A percentile compares a stretch with the other conserved stretches of the same genome.
phyloP scores from a whole-genome alignment of 108 stramenopile genomes.

The Nitzschia putrida region DNA sequence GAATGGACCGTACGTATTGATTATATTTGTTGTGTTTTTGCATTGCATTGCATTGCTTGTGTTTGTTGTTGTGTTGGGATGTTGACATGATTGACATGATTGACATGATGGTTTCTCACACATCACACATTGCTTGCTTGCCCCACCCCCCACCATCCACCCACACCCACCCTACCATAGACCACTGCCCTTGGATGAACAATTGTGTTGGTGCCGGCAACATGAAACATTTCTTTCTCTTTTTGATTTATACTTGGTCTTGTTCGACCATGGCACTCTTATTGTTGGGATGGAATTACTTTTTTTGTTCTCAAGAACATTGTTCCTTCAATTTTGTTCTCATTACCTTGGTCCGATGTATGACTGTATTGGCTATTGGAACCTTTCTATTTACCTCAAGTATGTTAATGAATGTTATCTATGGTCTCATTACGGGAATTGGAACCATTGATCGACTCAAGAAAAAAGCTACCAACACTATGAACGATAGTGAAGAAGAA shows the following conservation, averaged over 20 bases:
- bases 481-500: slow-evolving; percentile 72
- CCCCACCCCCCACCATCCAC: background rate
- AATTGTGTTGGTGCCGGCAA: slow-evolving; percentile 95
- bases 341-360: slow-evolving; percentile 78
- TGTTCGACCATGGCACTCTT: slow-evolving; percentile 78
- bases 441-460: slow-evolving; percentile 92
- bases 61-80: background rate
- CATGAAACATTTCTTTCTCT: slow-evolving; percentile 96
- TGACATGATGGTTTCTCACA: background rate
- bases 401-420: slow-evolving; percentile 89
- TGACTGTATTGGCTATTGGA: slow-evolving; percentile 76
- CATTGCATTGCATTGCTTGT: background rate
- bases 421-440: slow-evolving; percentile 89
- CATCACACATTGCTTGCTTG: background rate
- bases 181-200: slow-evolving; percentile 99
- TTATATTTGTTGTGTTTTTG: background rate
- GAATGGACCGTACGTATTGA: slow-evolving; percentile 81
- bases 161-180: slow-evolving; percentile 10
- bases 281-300: slow-evolving; percentile 87
- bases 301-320: slow-evolving; percentile 77
- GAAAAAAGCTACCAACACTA: slow-evolving; percentile 82
- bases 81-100: background rate
- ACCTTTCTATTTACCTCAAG: slow-evolving; percentile 84
- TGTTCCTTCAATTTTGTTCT: slow-evolving; percentile 79
- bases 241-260: slow-evolving; percentile 90